phyloP scores from a whole-genome alignment of 441 rosid genomes.

The Biscutella laevigata region DNA sequence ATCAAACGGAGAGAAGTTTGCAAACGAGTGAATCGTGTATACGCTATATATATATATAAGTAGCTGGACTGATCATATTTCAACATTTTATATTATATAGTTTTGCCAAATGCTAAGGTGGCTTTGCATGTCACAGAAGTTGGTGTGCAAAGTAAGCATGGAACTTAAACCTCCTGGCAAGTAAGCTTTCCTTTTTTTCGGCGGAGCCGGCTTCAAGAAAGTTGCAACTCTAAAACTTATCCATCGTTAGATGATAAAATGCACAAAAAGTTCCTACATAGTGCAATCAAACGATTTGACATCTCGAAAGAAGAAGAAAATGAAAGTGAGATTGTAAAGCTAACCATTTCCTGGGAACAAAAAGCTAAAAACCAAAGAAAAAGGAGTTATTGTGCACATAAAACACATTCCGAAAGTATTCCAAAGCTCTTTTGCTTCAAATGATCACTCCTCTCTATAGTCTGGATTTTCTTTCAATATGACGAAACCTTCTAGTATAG shows the following conservation, averaged over 20 bases:
- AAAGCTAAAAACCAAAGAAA: constrained; percentile 6
- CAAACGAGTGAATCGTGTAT: constrained; percentile 23
- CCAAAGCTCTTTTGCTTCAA: constrained; percentile 6
- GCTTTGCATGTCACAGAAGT: constrained; percentile 5
- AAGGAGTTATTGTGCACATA: not conserved
- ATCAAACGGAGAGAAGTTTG: too few species aligned
- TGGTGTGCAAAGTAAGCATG: not conserved
- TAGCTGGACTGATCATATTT: constrained; percentile 10
- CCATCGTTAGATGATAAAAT: constrained; percentile 5
- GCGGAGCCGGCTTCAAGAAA: too few species aligned
- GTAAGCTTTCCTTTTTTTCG: too few species aligned
- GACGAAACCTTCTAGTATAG: constrained; percentile 85
- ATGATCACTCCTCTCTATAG: constrained; percentile 43
- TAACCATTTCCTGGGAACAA: constrained; percentile 1
- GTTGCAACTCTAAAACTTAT: too few species aligned
- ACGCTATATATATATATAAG: constrained; percentile 12
- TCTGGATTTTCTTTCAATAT: constrained; percentile 78
- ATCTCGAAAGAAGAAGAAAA: too few species aligned
- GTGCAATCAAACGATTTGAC: not conserved
- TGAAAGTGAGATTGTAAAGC: not conserved
- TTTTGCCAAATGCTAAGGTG: not conserved
- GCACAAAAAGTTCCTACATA: not conserved
- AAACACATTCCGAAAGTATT: not conserved
- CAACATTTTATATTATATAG: not conserved
- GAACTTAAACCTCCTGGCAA: too few species aligned